These are phyloP conservation scores for Glonium stellatum DNA, from an alignment of 495 filamentous ascomycete species.

Conservation along the genomic window DNA sequence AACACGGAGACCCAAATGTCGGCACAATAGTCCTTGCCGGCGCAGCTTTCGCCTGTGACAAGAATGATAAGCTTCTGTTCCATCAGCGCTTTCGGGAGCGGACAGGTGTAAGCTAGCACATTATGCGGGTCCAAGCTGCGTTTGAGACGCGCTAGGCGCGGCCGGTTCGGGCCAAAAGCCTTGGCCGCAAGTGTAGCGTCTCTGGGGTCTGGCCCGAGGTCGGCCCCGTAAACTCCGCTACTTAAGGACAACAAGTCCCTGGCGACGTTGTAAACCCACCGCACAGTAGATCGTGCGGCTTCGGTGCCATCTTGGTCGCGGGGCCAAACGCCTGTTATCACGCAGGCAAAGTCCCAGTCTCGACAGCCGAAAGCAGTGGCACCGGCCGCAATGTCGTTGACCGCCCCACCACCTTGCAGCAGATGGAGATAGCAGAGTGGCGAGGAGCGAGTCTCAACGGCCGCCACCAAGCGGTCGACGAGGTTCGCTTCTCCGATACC, in stretches of 20 bases:
- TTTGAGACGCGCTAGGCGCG: constrained; percentile 51
- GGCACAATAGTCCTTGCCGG: constrained; percentile 58
- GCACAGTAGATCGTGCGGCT: constrained; percentile 37
- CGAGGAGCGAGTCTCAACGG: constrained; percentile 47
- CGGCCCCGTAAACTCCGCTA: constrained; percentile 51
- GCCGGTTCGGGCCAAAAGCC: constrained; percentile 52
- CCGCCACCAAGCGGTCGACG: constrained; percentile 38
- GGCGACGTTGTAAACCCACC: constrained; percentile 54
- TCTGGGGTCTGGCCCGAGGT: constrained; percentile 57
- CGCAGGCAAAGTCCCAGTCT: constrained; percentile 59
- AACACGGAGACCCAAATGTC: constrained; percentile 46
- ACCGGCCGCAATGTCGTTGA: constrained; percentile 42
- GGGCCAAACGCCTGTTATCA: constrained; percentile 57
- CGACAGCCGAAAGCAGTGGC: constrained; percentile 57
- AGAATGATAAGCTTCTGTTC: constrained; percentile 51
- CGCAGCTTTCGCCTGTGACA: constrained; percentile 53
- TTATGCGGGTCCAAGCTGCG: constrained; percentile 44
- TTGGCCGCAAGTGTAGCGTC: constrained; percentile 46
- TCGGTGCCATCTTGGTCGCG: constrained; percentile 50
- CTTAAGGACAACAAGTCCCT: constrained; percentile 45
- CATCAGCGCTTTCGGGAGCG: constrained; percentile 39
- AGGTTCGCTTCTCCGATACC: constrained; percentile 41
- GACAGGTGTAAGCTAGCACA: constrained; percentile 51
- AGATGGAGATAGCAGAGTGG: constrained; percentile 58
- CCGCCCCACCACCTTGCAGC: constrained; percentile 52